Percentiles rank a stretch among this genome's conserved stretches.
phyloP scores from a whole-genome alignment of 352 stramenopile species.

The Globisporangium emineosum region DNA sequence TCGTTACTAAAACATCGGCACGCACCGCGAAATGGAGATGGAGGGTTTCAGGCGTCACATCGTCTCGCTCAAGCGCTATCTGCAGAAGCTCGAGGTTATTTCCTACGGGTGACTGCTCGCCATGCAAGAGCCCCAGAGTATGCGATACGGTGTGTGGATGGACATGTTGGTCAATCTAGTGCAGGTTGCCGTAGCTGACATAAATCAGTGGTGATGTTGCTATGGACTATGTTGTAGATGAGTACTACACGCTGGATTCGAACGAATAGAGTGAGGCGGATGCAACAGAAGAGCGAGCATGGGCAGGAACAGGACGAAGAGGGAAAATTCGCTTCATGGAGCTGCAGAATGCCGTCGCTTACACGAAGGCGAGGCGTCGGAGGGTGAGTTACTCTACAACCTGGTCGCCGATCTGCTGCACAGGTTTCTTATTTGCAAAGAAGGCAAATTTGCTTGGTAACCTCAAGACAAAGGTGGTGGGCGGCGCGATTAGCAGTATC shows the following conservation, averaged over 20 bases:
- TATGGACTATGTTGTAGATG: constrained; percentile 24
- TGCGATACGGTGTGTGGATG: constrained; percentile 31
- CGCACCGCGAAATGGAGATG: constrained; percentile 76
- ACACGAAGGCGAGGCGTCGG: too few relatives aligned
- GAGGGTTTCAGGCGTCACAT: constrained; percentile 77
- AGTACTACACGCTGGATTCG: constrained; percentile 48
- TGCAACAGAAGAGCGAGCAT: too few relatives aligned
- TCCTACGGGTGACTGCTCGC: constrained; percentile 51
- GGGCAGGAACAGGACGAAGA: too few relatives aligned
- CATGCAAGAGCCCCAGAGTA: constrained; percentile 41
- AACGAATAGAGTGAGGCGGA: constrained; percentile 63
- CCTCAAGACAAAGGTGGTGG: too few relatives aligned
- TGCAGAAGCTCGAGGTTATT: constrained; percentile 71
- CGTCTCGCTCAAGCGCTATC: constrained; percentile 50
- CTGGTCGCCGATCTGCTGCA: too few relatives aligned
- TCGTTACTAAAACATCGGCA: constrained; percentile 62
- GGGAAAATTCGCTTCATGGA: too few relatives aligned
- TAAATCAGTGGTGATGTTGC: background rate
- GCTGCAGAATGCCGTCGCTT: too few relatives aligned
- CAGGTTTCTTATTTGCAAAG: too few relatives aligned
- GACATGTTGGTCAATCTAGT: background rate
- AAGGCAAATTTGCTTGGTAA: too few relatives aligned
- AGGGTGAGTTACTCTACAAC: too few relatives aligned
- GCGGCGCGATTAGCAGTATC: too few relatives aligned
- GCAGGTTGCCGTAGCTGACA: background rate